Base-by-base conservation (phyloP, 2,329 filamentous ascomycete species). In the Sclerotinia minor region DNA sequence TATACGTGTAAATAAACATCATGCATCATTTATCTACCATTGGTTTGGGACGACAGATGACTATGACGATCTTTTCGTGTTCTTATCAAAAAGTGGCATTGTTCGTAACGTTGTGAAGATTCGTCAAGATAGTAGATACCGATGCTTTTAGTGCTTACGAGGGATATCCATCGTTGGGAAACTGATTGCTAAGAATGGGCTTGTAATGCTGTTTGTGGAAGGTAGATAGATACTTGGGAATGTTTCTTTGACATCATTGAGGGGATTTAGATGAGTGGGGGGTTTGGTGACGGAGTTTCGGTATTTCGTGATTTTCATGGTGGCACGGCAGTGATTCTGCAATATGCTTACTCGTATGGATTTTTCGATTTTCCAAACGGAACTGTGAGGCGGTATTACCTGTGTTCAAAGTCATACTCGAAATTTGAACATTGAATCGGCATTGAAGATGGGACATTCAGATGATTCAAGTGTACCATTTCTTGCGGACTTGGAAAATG, bases 401-500 rank as follows among this genome's bases (percentile, higher is more conserved):
- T 52, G 19, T 17, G 9, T 26, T n/a, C 21, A 53, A 53, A 41
- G 5, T 41, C n/a, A 53, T 26, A 5, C 4, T 17, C 6, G 11
- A 29, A 9, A 15, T 0, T 29, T 52, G 41, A n/a, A 41, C n/a
- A 38, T 41, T 2, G 26, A 26, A 41, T 13, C 3, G 24, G 1
- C 6, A 53, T 17, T 11, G 38, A 53, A 17, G 1, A 53, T 64
- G 60, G 45, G n/a, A 64, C 29, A 53, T 11, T 64, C 47, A 11
- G 47, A 64, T 64, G 60, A 64, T 38, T 64, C 60, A 64, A 52
- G 47, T 26, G 60, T 64, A n/a, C 32, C 60, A 52, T 64, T 53
- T 53, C 32, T 53, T 3, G n/a, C 60, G 15, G 47, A 64, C 53
- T 17, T 41, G 35, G 47, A 53, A 41, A 53, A 41, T 29, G 49